Percentiles rank a stretch among this genome's conserved stretches.
phyloP scores from a whole-genome alignment of 2,329 filamentous ascomycete genomes.

The Ophiocordyceps polyrhachis-furcata region DNA sequence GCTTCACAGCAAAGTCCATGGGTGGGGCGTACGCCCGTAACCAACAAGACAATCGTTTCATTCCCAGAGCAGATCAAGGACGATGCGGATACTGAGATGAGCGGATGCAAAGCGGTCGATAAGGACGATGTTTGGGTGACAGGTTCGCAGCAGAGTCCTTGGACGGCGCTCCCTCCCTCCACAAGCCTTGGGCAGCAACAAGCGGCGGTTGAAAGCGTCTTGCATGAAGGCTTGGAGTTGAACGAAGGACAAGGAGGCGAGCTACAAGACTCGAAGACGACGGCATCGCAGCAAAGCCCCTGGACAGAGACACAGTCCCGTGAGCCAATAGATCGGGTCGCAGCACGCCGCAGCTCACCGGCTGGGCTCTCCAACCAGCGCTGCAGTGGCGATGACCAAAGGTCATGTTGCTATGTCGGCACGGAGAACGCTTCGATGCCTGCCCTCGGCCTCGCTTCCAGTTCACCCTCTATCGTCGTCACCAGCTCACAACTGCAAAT shows the following conservation, averaged over 20 bases:
- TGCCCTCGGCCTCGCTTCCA: not conserved
- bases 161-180: not conserved
- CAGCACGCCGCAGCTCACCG: too few species aligned
- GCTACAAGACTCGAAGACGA: not conserved
- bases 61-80: not conserved
- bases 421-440: not conserved
- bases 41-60: not conserved
- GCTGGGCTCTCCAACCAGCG: not conserved
- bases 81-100: not conserved
- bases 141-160: not conserved
- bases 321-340: not conserved
- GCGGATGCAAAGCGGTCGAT: not conserved
- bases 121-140: not conserved
- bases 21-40: not conserved
- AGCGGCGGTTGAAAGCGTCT: not conserved
- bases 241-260: not conserved
- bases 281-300: conserved; percentile 4
- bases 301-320: conserved; percentile 2
- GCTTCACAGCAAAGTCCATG: not conserved
- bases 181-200: not conserved
- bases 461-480: not conserved
- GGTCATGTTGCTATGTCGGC: not conserved
- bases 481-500: not conserved
- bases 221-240: not conserved
- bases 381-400: not conserved